phyloP scores from a whole-genome alignment of 2,329 filamentous ascomycete species.

The Erysiphe pulchra region DNA sequence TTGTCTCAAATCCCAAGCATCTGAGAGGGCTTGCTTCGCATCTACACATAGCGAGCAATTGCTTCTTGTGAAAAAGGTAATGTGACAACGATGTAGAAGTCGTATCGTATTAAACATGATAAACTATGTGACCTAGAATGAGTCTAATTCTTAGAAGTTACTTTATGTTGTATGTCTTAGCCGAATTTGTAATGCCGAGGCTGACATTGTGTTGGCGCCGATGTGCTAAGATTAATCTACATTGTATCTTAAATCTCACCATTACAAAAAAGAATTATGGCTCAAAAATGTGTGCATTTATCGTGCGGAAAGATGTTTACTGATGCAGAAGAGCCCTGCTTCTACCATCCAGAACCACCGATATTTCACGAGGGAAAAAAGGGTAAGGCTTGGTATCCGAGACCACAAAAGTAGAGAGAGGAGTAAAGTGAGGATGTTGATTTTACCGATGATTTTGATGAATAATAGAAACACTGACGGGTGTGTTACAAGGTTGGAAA shows the following conservation, averaged over 20 bases:
- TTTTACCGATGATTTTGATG: no score
- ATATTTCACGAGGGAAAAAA: conserved; percentile 97
- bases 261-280: conserved; percentile 6
- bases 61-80: conserved; percentile 50
- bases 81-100: conserved; percentile 24
- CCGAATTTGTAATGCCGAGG: no score
- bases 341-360: conserved; percentile 81
- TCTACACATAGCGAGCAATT: conserved; percentile 46
- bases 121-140: no score
- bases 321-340: conserved; percentile 58
- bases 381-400: conserved; percentile 29
- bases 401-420: no score
- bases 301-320: conserved; percentile 78
- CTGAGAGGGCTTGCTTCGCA: conserved; percentile 40
- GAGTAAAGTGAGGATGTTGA: no score
- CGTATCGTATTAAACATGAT: no score
- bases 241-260: no score
- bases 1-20: conserved; percentile 38
- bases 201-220: no score
- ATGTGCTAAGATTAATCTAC: no score
- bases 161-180: no score
- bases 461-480: background rate
- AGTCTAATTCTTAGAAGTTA: no score
- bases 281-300: conserved; percentile 83
- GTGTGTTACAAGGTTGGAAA: conserved; percentile 51